Conservation (phyloP, 345 rosid genomes). For the Mercurialis annua region DNA sequence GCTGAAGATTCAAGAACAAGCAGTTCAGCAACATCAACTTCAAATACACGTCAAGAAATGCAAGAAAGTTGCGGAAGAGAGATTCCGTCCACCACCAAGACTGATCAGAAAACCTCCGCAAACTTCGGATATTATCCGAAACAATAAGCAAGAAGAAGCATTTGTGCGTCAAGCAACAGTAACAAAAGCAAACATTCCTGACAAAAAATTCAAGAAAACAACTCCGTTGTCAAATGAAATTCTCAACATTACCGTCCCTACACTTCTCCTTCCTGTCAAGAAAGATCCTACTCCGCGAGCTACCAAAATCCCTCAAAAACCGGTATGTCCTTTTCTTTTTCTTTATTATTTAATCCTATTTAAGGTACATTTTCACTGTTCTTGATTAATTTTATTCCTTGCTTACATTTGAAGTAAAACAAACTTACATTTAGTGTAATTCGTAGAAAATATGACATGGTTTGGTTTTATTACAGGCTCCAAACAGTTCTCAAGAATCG, state of each 20-base stretch:
- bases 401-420: background rate
- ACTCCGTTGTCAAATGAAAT: conserved; percentile 47
- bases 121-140: conserved; percentile 34
- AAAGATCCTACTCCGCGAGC: conserved; percentile 58
- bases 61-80: conserved; percentile 20
- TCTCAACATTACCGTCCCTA: conserved; percentile 42
- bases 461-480: conserved; percentile 19
- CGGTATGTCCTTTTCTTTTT: too few species aligned
- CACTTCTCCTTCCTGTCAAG: conserved; percentile 60
- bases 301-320: conserved; percentile 49
- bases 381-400: conserved; percentile 1
- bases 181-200: conserved; percentile 37
- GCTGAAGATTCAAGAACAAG: background rate
- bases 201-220: conserved; percentile 61
- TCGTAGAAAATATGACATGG: background rate
- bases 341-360: background rate
- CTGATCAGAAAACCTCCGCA: conserved; percentile 43
- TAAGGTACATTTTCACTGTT: background rate
- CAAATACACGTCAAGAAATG: conserved; percentile 29
- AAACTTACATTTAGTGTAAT: background rate
- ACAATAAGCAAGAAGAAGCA: conserved; percentile 67
- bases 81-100: conserved; percentile 16
- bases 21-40: conserved; percentile 4
- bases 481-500: conserved; percentile 33
- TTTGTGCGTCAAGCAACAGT: conserved; percentile 45